Base-by-base conservation (phyloP, 2,329 filamentous ascomycete species). In the Colletotrichum echinochloae region DNA sequence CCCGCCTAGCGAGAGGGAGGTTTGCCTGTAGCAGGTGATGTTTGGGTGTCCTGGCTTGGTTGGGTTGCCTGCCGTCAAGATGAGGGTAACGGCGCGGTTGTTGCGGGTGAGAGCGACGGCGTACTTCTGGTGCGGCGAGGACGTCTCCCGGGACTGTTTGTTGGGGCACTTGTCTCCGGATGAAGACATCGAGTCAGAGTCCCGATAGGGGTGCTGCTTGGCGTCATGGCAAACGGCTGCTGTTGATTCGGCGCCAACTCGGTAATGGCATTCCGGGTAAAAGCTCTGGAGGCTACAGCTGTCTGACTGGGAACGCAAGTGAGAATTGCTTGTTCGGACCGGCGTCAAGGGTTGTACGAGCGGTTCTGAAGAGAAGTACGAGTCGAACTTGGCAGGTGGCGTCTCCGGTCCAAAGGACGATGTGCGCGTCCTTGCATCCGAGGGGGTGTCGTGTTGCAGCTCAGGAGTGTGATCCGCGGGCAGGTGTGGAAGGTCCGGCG, bases 21-120 rank as follows among this genome's bases (percentile, higher is more conserved):
- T 70, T 33, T 70, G 68, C 12, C 68, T 65, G 39, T 67, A 70
- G 28, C 68, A 70, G 7, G 68, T 70, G 37, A 70, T 70, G 18
- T 44, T 54, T 3, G 68, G 64, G 3, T 67, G 51, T n/a, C 52
- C 30, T 16, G 57, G 39, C 7, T 54, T 59, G 16, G 57, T 26
- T 12, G 52, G 28, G 11, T 37, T 37, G 6, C 64, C 64, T 20
- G 64, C 60, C 12, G 59, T 67, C 37, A 70, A 39, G 44, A 55
- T 63, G 20, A 70, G 64, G n/a, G 65, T 70, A 18, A 70, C 64
- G 20, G 68, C 56, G 12, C 64, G 65, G 23, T 70, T 70, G 11
- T 70, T 66, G 30, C 68, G 68, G 5, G 57, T 67, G 20, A 70
- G 68, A 16, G 66, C 61, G 37, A 70, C 68, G 26, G 57, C 46